Evolutionary conservation across 1,284 basidiomycete species (phyloP).

Genomic region (Psilocybe mexicana): DNA sequence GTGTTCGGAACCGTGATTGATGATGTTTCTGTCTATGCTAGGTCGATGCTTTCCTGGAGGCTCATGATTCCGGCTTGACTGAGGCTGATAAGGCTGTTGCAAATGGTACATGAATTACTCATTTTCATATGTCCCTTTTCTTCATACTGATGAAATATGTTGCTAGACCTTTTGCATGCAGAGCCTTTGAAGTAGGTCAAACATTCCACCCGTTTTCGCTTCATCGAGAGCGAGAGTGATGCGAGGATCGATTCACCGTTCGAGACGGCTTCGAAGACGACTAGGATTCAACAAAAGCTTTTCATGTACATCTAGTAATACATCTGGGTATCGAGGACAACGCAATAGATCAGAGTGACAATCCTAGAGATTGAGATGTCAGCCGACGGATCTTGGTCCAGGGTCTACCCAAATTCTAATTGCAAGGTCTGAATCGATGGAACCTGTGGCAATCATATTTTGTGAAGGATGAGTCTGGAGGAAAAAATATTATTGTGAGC

Average conservation of each 20-base stretch:
- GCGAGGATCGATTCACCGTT: not conserved
- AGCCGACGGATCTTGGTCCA: slow-evolving; percentile 23
- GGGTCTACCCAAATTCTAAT: slow-evolving; percentile 80
- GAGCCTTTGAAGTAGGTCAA: slow-evolving; percentile 19
- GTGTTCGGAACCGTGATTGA: not conserved
- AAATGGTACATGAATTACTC: slow-evolving; percentile 52
- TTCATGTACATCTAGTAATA: slow-evolving; percentile 26
- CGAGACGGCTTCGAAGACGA: not conserved
- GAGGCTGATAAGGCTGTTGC: slow-evolving; percentile 85
- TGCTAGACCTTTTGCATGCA: slow-evolving; percentile 62
- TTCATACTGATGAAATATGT: slow-evolving; percentile 5
- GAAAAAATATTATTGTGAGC: slow-evolving; percentile 10
- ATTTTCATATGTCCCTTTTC: not conserved
- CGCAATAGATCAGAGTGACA: slow-evolving; percentile 2
- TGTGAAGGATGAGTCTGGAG: slow-evolving; percentile 75
- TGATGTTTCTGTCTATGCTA: slow-evolving; percentile 24
- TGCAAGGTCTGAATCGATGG: slow-evolving; percentile 76
- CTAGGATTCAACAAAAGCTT: slow-evolving; percentile 3
- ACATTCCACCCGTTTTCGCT: not conserved
- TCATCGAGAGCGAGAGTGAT: not conserved
- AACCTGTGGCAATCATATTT: slow-evolving; percentile 84
- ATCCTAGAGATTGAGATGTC: not conserved
- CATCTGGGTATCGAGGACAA: slow-evolving; percentile 20
- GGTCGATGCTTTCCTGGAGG: slow-evolving; percentile 92
- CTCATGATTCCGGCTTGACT: slow-evolving; percentile 83